A percentile compares a stretch with the other conserved stretches of the same genome.
phyloP scores from a whole-genome alignment of 192 early-diverging fungal species.

The Coemansia aciculifera region DNA sequence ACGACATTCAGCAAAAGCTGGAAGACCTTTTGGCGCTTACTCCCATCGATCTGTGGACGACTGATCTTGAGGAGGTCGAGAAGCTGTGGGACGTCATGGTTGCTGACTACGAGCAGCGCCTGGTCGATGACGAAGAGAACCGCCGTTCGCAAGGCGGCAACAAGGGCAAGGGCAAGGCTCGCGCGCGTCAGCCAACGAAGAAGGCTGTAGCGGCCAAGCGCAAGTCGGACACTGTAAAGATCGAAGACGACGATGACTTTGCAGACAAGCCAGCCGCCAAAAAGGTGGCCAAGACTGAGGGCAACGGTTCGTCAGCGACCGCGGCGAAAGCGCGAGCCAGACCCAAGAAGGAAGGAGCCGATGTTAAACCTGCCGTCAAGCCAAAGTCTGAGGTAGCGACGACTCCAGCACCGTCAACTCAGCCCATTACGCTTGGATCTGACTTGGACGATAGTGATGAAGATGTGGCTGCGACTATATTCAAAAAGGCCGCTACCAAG shows the following conservation, averaged over 20 bases:
- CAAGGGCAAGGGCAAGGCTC: slow-evolving; percentile 32
- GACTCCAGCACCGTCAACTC: not conserved
- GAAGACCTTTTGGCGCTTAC: slow-evolving; percentile 62
- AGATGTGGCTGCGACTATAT: slow-evolving; percentile 35
- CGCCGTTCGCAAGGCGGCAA: slow-evolving; percentile 30
- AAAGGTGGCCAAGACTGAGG: slow-evolving; percentile 15
- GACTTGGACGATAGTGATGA: slow-evolving; percentile 56
- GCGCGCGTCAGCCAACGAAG: slow-evolving; percentile 23
- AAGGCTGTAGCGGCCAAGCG: slow-evolving; percentile 46
- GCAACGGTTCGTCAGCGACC: not conserved
- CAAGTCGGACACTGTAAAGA: slow-evolving; percentile 44
- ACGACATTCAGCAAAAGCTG: slow-evolving; percentile 68
- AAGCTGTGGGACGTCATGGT: slow-evolving; percentile 74
- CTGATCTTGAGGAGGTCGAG: slow-evolving; percentile 83
- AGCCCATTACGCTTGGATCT: slow-evolving; percentile 38
- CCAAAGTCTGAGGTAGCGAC: not conserved
- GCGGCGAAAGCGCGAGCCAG: not conserved
- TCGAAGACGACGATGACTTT: slow-evolving; percentile 14
- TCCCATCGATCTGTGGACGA: slow-evolving; percentile 77
- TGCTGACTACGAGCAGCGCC: slow-evolving; percentile 35
- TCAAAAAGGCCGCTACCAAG: slow-evolving; percentile 36
- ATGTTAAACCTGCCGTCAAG: slow-evolving; percentile 8
- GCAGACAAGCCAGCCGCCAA: slow-evolving; percentile 12
- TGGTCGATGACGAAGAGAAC: slow-evolving; percentile 44
- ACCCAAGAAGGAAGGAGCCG: slow-evolving; percentile 17